Evolutionary conservation across 2,329 filamentous ascomycete genomes (phyloP).

Genomic region (Nannizzia gypsea): DNA sequence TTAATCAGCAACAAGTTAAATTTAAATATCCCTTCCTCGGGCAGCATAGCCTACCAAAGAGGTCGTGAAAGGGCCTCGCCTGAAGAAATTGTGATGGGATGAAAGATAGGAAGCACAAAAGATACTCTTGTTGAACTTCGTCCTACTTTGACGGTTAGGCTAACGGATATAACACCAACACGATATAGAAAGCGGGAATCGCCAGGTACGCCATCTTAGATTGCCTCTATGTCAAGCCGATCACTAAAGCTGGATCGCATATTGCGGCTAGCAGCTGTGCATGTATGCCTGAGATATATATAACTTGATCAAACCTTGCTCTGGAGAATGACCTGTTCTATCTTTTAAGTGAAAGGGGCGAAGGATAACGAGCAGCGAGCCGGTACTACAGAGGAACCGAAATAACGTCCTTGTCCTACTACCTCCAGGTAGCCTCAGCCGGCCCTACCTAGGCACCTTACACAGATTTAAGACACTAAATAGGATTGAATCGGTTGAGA

Average conservation of each 20-base stretch:
- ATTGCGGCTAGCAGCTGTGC: background rate
- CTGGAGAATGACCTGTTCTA: slow-evolving; percentile 1
- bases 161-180: background rate
- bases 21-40: background rate
- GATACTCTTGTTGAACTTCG: background rate
- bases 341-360: background rate
- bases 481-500: slow-evolving; percentile 6
- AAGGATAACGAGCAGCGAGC: background rate
- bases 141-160: background rate
- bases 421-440: background rate
- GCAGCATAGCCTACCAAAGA: background rate
- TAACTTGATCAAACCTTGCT: background rate
- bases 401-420: background rate
- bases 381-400: background rate
- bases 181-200: background rate
- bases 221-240: background rate
- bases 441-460: background rate
- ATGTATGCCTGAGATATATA: background rate
- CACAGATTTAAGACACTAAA: background rate
- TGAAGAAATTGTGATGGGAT: background rate
- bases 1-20: background rate
- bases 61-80: background rate
- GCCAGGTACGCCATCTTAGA: background rate
- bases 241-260: background rate
- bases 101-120: background rate